Evolutionary conservation across 176 grass and related monocot genomes (phyloP).

Genomic region (Rhynchospora breviuscula): DNA sequence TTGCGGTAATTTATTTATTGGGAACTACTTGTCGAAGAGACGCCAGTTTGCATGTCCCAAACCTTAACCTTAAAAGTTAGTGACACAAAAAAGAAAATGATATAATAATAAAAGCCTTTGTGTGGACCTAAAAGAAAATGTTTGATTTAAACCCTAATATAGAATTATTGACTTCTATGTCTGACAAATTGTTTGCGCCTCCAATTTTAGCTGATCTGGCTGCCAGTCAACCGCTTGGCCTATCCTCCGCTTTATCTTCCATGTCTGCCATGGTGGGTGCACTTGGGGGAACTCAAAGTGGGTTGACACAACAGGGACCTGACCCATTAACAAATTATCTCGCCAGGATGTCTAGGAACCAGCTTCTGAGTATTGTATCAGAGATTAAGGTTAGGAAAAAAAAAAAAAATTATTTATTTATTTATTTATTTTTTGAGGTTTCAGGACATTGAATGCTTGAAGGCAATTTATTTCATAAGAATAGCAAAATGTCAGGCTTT

Average conservation of each 20-base stretch:
- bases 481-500: background rate
- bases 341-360: constrained; percentile 75
- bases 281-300: constrained; percentile 69
- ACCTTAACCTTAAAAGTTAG: constrained; percentile 1
- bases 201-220: constrained; percentile 37
- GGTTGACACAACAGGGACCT: constrained; percentile 58
- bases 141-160: background rate
- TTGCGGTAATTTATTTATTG: background rate
- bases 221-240: constrained; percentile 70
- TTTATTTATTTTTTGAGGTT: background rate
- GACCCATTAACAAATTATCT: constrained; percentile 92
- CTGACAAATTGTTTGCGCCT: constrained; percentile 14
- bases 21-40: background rate
- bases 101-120: background rate
- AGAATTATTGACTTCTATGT: background rate
- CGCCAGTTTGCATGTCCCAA: background rate
- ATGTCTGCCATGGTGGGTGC: constrained; percentile 62
- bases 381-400: constrained; percentile 69
- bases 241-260: constrained; percentile 62
- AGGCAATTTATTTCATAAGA: background rate
- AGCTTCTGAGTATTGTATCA: constrained; percentile 72
- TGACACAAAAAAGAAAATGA: background rate
- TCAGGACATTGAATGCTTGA: constrained; percentile 9
- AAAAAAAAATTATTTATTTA: no score
- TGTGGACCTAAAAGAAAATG: background rate